Evolutionary conservation across 306 rosid species (phyloP).

Genomic region (Malus orientalis): DNA sequence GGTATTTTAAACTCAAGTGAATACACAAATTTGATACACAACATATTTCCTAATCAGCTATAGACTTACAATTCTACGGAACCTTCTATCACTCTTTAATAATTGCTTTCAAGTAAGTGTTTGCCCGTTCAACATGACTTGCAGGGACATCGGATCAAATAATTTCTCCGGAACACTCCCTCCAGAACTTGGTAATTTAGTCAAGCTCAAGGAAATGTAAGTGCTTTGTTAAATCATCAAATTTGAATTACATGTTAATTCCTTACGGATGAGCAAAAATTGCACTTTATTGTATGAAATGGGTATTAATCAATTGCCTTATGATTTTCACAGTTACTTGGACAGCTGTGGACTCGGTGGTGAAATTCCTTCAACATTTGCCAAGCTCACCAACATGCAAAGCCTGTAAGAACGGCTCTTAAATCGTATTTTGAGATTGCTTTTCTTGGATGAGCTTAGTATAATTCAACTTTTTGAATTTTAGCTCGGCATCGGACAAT

Average conservation of each 20-base stretch:
- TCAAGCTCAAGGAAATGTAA: slow-evolving; percentile 1
- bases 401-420: not conserved
- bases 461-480: not conserved
- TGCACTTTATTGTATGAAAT: not conserved
- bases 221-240: not conserved
- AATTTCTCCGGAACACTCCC: slow-evolving; percentile 24
- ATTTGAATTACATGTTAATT: not conserved
- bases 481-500: slow-evolving; percentile 9
- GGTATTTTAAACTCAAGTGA: no score
- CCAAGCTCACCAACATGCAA: slow-evolving; percentile 10
- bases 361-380: slow-evolving; percentile 19
- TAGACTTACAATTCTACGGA: no score
- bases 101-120: not conserved
- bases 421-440: not conserved
- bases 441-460: not conserved
- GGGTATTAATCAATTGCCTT: not conserved
- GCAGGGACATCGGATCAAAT: slow-evolving; percentile 11
- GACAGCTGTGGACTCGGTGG: slow-evolving; percentile 14
- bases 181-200: slow-evolving; percentile 20
- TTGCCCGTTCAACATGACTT: not conserved
- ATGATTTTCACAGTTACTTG: slow-evolving; percentile 6
- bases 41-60: no score
- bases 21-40: no score
- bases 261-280: not conserved
- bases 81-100: no score